These are phyloP conservation scores for Pelargonium fulgidum DNA, from an alignment of 441 rosid genomes.

Conservation along the genomic window DNA sequence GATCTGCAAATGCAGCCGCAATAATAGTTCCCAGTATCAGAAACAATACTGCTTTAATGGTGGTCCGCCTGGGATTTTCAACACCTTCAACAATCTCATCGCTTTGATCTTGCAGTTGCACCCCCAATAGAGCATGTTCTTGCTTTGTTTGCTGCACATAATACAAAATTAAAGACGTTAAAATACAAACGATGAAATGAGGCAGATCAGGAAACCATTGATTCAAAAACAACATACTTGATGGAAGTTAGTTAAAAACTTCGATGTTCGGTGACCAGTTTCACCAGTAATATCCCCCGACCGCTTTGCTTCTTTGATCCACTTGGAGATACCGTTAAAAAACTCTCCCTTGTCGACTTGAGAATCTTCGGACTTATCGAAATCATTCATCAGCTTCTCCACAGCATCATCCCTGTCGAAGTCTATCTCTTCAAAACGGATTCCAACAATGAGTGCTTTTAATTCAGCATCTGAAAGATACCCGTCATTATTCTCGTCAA, in stretches of 20 bases:
- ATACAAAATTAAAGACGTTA: slow-evolving; percentile 14
- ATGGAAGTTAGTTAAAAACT: slow-evolving; percentile 47
- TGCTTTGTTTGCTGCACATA: slow-evolving; percentile 50
- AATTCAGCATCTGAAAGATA: slow-evolving; percentile 56
- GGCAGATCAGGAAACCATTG: too few species aligned
- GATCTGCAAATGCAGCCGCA: slow-evolving; percentile 93
- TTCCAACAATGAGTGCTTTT: slow-evolving; percentile 76
- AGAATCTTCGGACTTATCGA: slow-evolving; percentile 50
- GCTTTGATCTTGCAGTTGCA: slow-evolving; percentile 24
- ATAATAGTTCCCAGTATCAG: slow-evolving; percentile 64
- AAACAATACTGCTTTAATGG: slow-evolving; percentile 62
- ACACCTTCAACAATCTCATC: slow-evolving; percentile 43
- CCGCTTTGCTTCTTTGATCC: slow-evolving; percentile 57
- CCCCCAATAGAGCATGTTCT: slow-evolving; percentile 49
- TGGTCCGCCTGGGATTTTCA: slow-evolving; percentile 43
- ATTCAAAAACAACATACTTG: slow-evolving; percentile 31
- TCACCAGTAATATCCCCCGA: slow-evolving; percentile 29
- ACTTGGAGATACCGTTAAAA: slow-evolving; percentile 44
- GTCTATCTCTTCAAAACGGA: slow-evolving; percentile 71
- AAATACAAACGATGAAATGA: neutral
- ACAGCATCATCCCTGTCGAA: slow-evolving; percentile 67
- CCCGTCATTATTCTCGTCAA: slow-evolving; percentile 58
- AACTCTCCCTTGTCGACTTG: slow-evolving; percentile 45
- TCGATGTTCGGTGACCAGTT: slow-evolving; percentile 43
- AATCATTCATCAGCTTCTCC: slow-evolving; percentile 52